Percentiles rank a stretch among this genome's conserved stretches.
Evolutionary conservation across 2,329 filamentous ascomycete species (phyloP).

Genomic region (Pseudogymnoascus sp.): DNA sequence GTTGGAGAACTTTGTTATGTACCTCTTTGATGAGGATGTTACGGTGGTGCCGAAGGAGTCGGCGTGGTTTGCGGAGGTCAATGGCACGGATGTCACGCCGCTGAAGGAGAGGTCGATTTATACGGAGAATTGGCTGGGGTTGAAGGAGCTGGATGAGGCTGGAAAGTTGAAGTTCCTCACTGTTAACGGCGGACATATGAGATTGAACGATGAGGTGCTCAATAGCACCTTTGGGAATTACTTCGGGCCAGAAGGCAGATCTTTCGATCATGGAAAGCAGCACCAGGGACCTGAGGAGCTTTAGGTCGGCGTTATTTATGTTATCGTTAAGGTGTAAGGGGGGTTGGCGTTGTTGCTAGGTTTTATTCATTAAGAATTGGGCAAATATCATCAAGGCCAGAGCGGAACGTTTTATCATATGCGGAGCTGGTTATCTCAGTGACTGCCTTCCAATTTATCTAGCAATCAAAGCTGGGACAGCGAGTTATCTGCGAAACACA

Average conservation of each 20-base stretch:
- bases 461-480: background rate
- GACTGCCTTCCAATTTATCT: background rate
- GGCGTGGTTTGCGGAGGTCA: constrained; percentile 83
- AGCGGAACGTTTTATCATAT: background rate
- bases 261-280: constrained; percentile 1
- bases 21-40: constrained; percentile 77
- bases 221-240: constrained; percentile 34
- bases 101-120: constrained; percentile 68
- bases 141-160: constrained; percentile 70
- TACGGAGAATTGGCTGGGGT: constrained; percentile 85
- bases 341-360: background rate
- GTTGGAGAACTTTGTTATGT: constrained; percentile 78
- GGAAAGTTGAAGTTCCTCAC: constrained; percentile 69
- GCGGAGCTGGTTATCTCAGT: background rate
- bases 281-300: background rate
- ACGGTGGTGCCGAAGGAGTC: constrained; percentile 86
- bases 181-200: constrained; percentile 75
- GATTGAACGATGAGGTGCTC: constrained; percentile 58
- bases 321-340: background rate
- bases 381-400: background rate
- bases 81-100: constrained; percentile 57
- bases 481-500: background rate
- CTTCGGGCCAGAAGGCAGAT: constrained; percentile 30
- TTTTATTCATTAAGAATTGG: background rate
- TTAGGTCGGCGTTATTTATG: background rate